phyloP scores from a whole-genome alignment of 768 basidiomycete genomes.

The Russula sp. region DNA sequence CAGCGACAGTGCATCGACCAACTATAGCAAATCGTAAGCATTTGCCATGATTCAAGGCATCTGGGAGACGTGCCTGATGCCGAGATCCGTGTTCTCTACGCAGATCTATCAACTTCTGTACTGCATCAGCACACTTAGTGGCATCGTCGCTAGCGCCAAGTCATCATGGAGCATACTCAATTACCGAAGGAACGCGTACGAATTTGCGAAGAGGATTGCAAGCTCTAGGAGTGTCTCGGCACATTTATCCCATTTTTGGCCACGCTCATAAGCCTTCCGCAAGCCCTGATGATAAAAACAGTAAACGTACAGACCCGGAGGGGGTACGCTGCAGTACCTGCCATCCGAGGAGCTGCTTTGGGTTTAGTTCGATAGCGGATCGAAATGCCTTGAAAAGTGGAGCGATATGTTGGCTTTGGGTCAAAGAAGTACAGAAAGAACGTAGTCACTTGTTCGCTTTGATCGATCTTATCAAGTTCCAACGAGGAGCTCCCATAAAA shows the following conservation, averaged over 20 bases:
- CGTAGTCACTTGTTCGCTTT: slow-evolving; percentile 80
- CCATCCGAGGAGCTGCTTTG: slow-evolving; percentile 74
- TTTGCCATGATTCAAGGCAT: neutral
- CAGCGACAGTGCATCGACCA: slow-evolving; percentile 61
- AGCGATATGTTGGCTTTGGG: slow-evolving; percentile 30
- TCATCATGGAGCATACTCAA: neutral
- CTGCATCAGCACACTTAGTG: slow-evolving; percentile 71
- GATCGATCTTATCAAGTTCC: slow-evolving; percentile 64
- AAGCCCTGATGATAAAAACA: slow-evolving; percentile 54
- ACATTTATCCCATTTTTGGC: slow-evolving; percentile 56
- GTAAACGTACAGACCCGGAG: neutral
- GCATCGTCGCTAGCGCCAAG: slow-evolving; percentile 45
- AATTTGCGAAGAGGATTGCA: slow-evolving; percentile 54
- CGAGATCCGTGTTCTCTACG: slow-evolving; percentile 59
- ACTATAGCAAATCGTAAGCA: slow-evolving; percentile 40
- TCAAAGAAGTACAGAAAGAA: slow-evolving; percentile 5
- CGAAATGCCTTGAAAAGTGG: slow-evolving; percentile 62
- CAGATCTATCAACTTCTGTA: slow-evolving; percentile 73
- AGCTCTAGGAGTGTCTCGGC: slow-evolving; percentile 52
- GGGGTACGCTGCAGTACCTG: slow-evolving; percentile 52
- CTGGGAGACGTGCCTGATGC: slow-evolving; percentile 46
- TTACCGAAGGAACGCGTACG: slow-evolving; percentile 43
- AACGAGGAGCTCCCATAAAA: slow-evolving; percentile 79
- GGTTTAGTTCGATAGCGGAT: slow-evolving; percentile 68
- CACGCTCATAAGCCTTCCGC: slow-evolving; percentile 66